Evolutionary conservation across 805 yeast species (phyloP), one percentile per base, ranked within the genome.

Genomic region (Komagataella pseudopastoris): DNA sequence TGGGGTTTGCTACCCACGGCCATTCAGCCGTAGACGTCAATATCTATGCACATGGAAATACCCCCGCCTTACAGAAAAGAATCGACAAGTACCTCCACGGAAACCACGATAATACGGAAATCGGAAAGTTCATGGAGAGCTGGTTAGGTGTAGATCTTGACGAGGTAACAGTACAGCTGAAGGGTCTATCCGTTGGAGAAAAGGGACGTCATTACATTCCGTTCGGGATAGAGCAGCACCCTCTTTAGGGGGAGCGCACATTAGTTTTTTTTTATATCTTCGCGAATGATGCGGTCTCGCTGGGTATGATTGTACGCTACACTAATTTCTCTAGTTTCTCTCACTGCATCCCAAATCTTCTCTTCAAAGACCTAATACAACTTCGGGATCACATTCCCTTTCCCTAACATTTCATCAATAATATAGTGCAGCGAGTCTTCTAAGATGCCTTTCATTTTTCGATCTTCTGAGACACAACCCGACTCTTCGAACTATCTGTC

Each of bases 1-100:
- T 88, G 16, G 97, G 96, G n/a, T 90, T 96, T 96, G 75, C 95
- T 7, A 90, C 97, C 0, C 95, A 88, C 60, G 98, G 97, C 30
- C 98, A 90, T 65, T 83, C 95, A 18, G 96, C 96, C 0, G 96
- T 90, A 14, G 98, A 90, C 66, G 96, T 90, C 44, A 90, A 91
- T 61, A 85, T 91, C 49, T 90, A 90, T 63, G 96, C 85, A 0
- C 76, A 83, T 63, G 76, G 89, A 36, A 83, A 83, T 58, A 78
- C 75, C 23, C 69, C 71, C 49, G 58, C 66, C 6, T 71, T 80
- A 30, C 67, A 66, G 60, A 47, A 55, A 2, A 59, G 71, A 56
- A 57, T 77, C 6, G 62, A 69, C 52, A 64, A 72, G 18, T 71
- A 77, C 8, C 70, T 89, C 51, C 75, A 75, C 30, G 97, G 97